Base-by-base conservation (phyloP, 2,329 filamentous ascomycete species). In the Aspergillus brasiliensis region DNA sequence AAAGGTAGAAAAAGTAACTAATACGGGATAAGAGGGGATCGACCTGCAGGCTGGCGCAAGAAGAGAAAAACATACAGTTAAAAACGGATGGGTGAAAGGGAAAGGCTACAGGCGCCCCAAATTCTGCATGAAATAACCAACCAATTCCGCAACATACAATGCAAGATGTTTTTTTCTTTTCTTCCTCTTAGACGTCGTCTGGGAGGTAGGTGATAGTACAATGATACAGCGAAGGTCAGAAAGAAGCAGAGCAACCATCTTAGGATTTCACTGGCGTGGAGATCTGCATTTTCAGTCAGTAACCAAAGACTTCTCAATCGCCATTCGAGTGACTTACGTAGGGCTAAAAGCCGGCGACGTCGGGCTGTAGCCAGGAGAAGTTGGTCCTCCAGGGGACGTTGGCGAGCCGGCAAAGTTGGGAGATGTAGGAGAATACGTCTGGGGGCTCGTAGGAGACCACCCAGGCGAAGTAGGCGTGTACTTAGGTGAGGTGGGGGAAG, bases 401-500 rank as follows among this genome's bases (percentile, higher is more conserved):
- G 77, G 76, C 27, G 77, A 79, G 59, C 77, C 77, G 70, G 77
- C 75, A 66, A 81, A 81, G 62, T 79, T 78, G 34, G 80, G 78
- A 62, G 78, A 81, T 38, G 77, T 81, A 25, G 83, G 83, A 59
- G 82, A 84, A 63, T 81, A 81, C 17, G 75, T 74, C 68, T 79
- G 74, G 61, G 80, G 80, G 59, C 78, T 80, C 46, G 79, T 80
- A 19, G 78, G 76, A 59, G 75, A 77, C 73, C 78, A 81, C 48
- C 80, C 80, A 65, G 82, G 82, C 60, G 83, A 86, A 38, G 82
- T 83, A 21, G 83, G 82, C 34, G 83, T 85, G 69, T 84, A 86
- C 72, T 82, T 80, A 19, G 81, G 81, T 56, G 80, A 82, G 0
- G 80, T 82, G 8, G 81, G 80, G 5, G 80, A 81, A 21, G 77